These are phyloP conservation scores for Argentina anserina DNA, from an alignment of 306 rosid species.

Conservation along the genomic window DNA sequence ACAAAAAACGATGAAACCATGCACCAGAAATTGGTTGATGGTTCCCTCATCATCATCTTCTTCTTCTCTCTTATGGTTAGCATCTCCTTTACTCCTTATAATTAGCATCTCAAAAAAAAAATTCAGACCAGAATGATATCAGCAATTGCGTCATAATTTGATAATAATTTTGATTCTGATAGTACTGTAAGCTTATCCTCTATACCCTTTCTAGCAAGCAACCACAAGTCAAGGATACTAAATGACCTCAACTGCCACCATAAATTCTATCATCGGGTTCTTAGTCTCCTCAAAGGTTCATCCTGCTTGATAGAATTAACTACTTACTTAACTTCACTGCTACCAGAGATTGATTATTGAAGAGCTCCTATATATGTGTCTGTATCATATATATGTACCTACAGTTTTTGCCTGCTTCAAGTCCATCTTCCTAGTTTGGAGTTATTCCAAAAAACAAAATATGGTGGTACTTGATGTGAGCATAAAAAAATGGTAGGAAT, in stretches of 20 bases:
- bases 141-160: neutral
- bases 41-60: neutral
- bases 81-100: neutral
- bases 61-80: neutral
- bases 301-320: neutral
- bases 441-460: neutral
- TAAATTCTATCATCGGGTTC: constrained; percentile 11
- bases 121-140: neutral
- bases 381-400: neutral
- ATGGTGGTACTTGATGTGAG: neutral
- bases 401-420: neutral
- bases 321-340: neutral
- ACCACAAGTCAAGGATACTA: neutral
- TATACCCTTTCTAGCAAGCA: neutral
- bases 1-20: neutral
- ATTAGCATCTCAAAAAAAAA: neutral
- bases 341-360: neutral
- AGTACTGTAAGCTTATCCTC: neutral
- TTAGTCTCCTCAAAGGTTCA: neutral
- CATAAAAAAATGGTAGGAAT: neutral
- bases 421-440: neutral
- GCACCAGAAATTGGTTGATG: neutral
- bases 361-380: neutral
- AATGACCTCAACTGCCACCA: neutral
- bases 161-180: neutral